phyloP scores from a whole-genome alignment of 2,329 filamentous ascomycete genomes.

The Nemania sp. region DNA sequence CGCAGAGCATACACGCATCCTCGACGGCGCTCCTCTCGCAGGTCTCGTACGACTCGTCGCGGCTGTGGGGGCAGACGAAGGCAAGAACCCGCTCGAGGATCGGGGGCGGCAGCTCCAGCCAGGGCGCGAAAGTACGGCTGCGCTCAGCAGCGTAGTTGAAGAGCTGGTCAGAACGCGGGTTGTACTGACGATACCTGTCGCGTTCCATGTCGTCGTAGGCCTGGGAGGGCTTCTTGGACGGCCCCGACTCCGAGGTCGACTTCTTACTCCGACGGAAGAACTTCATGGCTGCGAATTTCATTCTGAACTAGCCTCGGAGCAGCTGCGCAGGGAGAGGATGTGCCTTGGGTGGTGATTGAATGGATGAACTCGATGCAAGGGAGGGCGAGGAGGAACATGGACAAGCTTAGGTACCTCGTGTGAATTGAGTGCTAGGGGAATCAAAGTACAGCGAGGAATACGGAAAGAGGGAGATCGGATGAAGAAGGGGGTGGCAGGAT shows the following conservation, averaged over 20 bases:
- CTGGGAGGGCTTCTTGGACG: constrained; percentile 26
- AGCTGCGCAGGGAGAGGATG: constrained; percentile 14
- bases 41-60: constrained; percentile 77
- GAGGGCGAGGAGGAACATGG: not conserved
- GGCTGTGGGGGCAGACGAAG: constrained; percentile 80
- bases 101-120: constrained; percentile 62
- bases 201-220: constrained; percentile 36
- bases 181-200: constrained; percentile 38
- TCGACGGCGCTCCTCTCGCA: constrained; percentile 80
- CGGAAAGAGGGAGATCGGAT: not conserved
- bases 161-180: constrained; percentile 33
- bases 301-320: constrained; percentile 19
- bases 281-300: constrained; percentile 40
- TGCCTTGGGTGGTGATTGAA: not conserved
- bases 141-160: constrained; percentile 32
- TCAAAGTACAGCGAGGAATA: not conserved
- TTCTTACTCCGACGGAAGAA: constrained; percentile 43
- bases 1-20: constrained; percentile 90
- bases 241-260: constrained; percentile 30
- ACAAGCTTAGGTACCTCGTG: no score
- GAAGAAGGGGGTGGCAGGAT: no score
- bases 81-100: constrained; percentile 78
- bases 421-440: not conserved
- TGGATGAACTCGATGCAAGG: not conserved
- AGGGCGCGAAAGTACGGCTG: constrained; percentile 36